Percentiles rank a stretch among this genome's conserved stretches.
Conservation (phyloP, 352 stramenopile species). For the Phytophthora rubi region DNA sequence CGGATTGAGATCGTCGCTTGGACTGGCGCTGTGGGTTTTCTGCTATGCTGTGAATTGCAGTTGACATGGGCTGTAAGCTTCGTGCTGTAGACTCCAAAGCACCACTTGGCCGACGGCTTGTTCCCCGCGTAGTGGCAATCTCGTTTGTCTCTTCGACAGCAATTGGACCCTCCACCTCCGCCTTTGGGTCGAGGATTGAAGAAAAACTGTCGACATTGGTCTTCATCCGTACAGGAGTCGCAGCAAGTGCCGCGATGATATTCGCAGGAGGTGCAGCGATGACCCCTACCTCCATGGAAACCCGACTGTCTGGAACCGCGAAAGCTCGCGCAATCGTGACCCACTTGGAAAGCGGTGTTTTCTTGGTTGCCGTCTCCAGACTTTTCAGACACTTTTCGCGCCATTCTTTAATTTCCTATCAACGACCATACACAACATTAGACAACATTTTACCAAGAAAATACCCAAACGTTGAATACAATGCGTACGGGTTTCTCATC, state of each 20-base stretch:
- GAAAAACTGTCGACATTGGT: conserved; percentile 60
- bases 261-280: conserved; percentile 21
- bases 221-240: conserved; percentile 37
- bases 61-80: conserved; percentile 12
- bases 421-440: not conserved
- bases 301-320: conserved; percentile 15
- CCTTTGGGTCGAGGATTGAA: conserved; percentile 26
- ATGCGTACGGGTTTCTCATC: conserved; percentile 30
- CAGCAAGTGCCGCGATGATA: conserved; percentile 20
- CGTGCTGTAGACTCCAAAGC: conserved; percentile 7
- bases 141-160: not conserved
- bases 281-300: conserved; percentile 36
- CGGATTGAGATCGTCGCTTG: conserved; percentile 26
- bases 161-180: not conserved
- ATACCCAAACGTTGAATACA: not conserved
- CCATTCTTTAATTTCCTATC: conserved; percentile 48
- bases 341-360: conserved; percentile 49
- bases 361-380: conserved; percentile 32
- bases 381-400: conserved; percentile 48
- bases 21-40: conserved; percentile 24
- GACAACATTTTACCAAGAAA: not conserved
- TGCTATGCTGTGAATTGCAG: conserved; percentile 25
- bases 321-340: conserved; percentile 50
- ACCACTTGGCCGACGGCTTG: conserved; percentile 3
- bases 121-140: conserved; percentile 1